Conservation (phyloP, 108 stramenopile species). For the Aurantiochytrium sp. region DNA sequence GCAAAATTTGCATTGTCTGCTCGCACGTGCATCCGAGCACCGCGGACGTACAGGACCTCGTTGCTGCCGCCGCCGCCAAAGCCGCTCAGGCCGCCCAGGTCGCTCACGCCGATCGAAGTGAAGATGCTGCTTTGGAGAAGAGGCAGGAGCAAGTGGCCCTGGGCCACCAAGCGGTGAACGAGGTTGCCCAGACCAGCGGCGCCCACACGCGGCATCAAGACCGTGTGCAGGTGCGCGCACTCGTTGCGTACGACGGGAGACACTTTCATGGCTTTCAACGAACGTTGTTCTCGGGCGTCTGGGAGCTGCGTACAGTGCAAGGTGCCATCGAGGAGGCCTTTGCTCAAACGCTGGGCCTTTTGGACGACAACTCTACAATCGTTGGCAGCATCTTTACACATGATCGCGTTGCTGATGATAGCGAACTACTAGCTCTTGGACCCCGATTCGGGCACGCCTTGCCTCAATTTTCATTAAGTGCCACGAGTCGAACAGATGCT, state of each 20-base stretch:
- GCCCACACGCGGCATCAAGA: neutral
- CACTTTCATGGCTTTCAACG: neutral
- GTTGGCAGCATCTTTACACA: neutral
- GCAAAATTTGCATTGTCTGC: neutral
- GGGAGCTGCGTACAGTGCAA: neutral
- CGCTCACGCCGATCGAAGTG: neutral
- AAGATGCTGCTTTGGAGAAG: neutral
- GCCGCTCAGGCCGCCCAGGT: neutral
- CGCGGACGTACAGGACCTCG: neutral
- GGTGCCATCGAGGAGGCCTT: neutral
- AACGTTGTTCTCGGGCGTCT: neutral
- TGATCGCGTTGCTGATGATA: neutral
- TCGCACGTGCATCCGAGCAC: neutral
- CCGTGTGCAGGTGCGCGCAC: neutral
- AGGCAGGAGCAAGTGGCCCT: neutral
- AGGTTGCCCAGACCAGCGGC: too few species aligned
- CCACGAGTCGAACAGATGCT: slow-evolving; percentile 72
- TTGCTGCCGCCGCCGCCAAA: neutral
- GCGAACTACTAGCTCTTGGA: neutral
- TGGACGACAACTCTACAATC: neutral
- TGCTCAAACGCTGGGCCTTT: neutral
- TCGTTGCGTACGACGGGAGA: neutral
- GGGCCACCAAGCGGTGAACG: neutral
- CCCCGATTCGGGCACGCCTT: neutral
- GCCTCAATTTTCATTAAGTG: neutral